phyloP scores from a whole-genome alignment of 345 rosid species.

The Eucalyptus tenuipes region DNA sequence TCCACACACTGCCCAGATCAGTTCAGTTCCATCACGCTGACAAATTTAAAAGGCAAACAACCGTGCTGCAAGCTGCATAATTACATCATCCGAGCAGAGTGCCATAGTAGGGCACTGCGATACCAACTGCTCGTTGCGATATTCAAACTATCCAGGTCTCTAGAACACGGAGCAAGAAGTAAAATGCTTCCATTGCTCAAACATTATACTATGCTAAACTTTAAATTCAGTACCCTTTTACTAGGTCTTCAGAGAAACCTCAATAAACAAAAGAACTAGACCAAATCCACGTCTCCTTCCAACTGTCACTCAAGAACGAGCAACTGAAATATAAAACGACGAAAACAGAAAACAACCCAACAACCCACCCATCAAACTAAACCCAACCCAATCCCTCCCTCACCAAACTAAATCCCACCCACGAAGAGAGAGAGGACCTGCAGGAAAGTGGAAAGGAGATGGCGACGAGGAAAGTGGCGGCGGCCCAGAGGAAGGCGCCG shows the following conservation, averaged over 20 bases:
- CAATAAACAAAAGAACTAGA: background rate
- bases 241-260: background rate
- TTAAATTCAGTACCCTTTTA: background rate
- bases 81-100: background rate
- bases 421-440: conserved; percentile 19
- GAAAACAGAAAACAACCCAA: background rate
- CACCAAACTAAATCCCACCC: background rate
- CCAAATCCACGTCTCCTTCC: background rate
- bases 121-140: too few species aligned
- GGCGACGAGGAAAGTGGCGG: conserved; percentile 66
- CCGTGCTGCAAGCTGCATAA: background rate
- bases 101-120: too few species aligned
- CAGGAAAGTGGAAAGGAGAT: conserved; percentile 40
- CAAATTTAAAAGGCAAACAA: background rate
- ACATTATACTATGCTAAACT: background rate
- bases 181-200: background rate
- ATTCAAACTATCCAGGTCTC: background rate
- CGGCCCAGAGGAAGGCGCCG: conserved; percentile 59
- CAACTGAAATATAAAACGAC: background rate
- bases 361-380: background rate
- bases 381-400: background rate
- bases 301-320: background rate
- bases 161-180: background rate
- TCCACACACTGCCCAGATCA: background rate
- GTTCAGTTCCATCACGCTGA: background rate